Percentiles rank a stretch among this genome's conserved stretches.
These are phyloP conservation scores for Trichoderma sp. DNA, from an alignment of 2,329 filamentous ascomycete species.

Conservation along the genomic window DNA sequence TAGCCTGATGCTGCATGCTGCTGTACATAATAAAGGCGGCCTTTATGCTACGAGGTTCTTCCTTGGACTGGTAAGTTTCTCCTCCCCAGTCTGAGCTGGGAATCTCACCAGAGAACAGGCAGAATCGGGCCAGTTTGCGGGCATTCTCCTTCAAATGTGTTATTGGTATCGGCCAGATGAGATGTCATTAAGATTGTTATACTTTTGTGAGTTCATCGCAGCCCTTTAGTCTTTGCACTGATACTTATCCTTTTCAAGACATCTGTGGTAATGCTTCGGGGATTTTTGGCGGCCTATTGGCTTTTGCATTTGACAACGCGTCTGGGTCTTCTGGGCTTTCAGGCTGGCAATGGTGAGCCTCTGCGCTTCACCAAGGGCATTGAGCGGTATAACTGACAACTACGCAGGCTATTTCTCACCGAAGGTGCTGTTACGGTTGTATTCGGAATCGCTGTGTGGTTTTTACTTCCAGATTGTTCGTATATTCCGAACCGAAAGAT, in stretches of 20 bases:
- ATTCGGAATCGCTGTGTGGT: slow-evolving; percentile 51
- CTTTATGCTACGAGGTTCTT: slow-evolving; percentile 43
- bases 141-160: slow-evolving; percentile 46
- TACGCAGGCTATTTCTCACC: slow-evolving; percentile 39
- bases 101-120: slow-evolving; percentile 35
- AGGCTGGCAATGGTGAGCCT: slow-evolving; percentile 32
- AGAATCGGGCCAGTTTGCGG: slow-evolving; percentile 46
- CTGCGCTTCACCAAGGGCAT: background rate
- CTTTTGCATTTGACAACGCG: slow-evolving; percentile 46
- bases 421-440: slow-evolving; percentile 52
- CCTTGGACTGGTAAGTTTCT: slow-evolving; percentile 42
- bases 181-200: slow-evolving; percentile 47
- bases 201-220: slow-evolving; percentile 43
- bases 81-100: slow-evolving; percentile 39
- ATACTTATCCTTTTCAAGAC: slow-evolving; percentile 32
- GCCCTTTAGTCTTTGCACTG: slow-evolving; percentile 22
- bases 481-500: slow-evolving; percentile 30
- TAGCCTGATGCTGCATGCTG: slow-evolving; percentile 38
- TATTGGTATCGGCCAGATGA: slow-evolving; percentile 54
- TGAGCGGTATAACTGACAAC: background rate
- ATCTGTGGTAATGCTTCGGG: slow-evolving; percentile 45
- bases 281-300: slow-evolving; percentile 46
- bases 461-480: slow-evolving; percentile 55
- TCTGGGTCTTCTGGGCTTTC: slow-evolving; percentile 41
- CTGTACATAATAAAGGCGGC: slow-evolving; percentile 42